phyloP scores from a whole-genome alignment of 495 filamentous ascomycete species.

The Aspergillus cavernicola region DNA sequence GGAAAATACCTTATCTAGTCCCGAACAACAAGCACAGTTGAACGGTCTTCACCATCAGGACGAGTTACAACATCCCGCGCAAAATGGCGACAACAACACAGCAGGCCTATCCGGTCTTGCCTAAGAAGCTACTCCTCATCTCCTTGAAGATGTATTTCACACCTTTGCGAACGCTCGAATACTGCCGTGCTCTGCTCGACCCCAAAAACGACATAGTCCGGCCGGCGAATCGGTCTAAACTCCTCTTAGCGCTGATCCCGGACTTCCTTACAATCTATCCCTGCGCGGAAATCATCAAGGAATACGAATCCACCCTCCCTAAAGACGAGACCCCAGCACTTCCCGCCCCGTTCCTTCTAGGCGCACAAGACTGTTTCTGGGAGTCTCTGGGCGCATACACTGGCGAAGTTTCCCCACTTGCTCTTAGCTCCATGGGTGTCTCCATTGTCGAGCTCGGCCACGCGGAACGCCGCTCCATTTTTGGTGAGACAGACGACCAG shows the following conservation, averaged over 20 bases:
- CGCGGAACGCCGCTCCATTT: conserved; percentile 66
- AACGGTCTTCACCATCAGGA: neutral
- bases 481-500: conserved; percentile 64
- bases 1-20: neutral
- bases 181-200: conserved; percentile 54
- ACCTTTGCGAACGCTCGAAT: conserved; percentile 57
- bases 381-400: conserved; percentile 64
- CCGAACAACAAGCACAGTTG: neutral
- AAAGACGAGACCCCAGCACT: conserved; percentile 27
- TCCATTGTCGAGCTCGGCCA: conserved; percentile 74
- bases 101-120: conserved; percentile 41
- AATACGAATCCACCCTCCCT: conserved; percentile 30
- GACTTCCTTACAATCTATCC: conserved; percentile 66
- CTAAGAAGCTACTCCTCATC: conserved; percentile 70
- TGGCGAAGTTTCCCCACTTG: conserved; percentile 68
- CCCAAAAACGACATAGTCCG: conserved; percentile 37
- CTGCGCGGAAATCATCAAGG: conserved; percentile 48
- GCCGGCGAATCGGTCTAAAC: conserved; percentile 57
- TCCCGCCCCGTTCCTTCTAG: conserved; percentile 49
- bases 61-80: neutral
- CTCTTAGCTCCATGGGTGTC: conserved; percentile 61
- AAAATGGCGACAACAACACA: conserved; percentile 16
- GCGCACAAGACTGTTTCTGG: conserved; percentile 72
- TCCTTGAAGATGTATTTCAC: conserved; percentile 85
- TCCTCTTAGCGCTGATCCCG: conserved; percentile 82